Percentiles rank a stretch among this genome's conserved stretches.
These are phyloP conservation scores for Marasmius oreades DNA, from an alignment of 1,284 basidiomycete genomes.

Conservation along the genomic window DNA sequence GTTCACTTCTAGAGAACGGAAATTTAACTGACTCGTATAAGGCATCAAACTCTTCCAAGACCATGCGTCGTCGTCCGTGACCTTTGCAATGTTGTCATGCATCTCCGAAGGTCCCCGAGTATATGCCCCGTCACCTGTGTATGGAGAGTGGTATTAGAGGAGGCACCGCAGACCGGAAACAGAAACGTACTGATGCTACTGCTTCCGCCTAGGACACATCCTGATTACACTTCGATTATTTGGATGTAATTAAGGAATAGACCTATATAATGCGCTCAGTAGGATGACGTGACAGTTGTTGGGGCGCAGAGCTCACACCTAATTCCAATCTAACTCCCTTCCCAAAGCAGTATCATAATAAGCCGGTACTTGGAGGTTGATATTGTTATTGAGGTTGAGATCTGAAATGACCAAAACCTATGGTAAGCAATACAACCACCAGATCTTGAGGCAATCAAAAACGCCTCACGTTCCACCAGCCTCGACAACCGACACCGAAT, in stretches of 20 bases:
- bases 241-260: slow-evolving; percentile 2
- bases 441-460: neutral
- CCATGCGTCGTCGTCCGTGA: slow-evolving; percentile 4
- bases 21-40: neutral
- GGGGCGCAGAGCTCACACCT: neutral
- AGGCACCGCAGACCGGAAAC: neutral
- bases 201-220: slow-evolving; percentile 8
- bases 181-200: slow-evolving; percentile 6
- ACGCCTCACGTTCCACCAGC: neutral
- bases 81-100: neutral
- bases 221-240: slow-evolving; percentile 1
- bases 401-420: neutral
- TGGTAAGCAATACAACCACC: neutral
- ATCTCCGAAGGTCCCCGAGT: slow-evolving; percentile 1
- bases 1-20: no score
- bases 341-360: neutral
- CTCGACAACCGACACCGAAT: neutral
- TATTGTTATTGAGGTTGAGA: no score
- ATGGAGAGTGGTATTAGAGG: neutral
- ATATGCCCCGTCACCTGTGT: neutral
- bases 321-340: neutral
- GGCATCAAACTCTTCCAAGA: slow-evolving; percentile 2
- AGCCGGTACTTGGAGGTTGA: neutral
- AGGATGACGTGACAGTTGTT: neutral
- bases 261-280: neutral